Evolutionary conservation across 495 filamentous ascomycete species (phyloP).

Genomic region (Neurospora intermedia): DNA sequence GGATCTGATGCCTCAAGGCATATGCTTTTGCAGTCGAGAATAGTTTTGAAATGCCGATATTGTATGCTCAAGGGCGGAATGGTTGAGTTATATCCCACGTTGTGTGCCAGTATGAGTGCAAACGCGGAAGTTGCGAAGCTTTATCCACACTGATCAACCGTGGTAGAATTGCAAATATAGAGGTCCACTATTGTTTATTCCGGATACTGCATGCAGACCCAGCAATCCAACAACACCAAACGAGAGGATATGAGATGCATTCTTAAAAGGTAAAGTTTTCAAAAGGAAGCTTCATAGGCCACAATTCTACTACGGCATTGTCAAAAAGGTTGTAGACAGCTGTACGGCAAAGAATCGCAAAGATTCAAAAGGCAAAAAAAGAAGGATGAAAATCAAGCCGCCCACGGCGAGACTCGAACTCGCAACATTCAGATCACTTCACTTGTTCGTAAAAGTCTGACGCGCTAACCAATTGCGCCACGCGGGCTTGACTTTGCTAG

Average conservation of each 20-base stretch:
- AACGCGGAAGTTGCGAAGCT: neutral
- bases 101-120: too few relatives aligned
- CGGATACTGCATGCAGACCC: neutral
- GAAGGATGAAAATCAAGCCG: neutral
- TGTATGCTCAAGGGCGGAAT: too few relatives aligned
- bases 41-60: too few relatives aligned
- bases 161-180: neutral
- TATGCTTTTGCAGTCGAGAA: too few relatives aligned
- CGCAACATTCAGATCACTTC: conserved; percentile 22
- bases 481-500: conserved; percentile 6
- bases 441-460: conserved; percentile 18
- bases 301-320: too few relatives aligned
- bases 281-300: too few relatives aligned
- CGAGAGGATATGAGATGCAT: neutral
- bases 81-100: too few relatives aligned
- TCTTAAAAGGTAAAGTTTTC: neutral
- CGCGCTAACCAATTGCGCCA: conserved; percentile 25
- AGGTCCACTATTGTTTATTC: neutral
- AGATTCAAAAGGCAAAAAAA: neutral
- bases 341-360: too few relatives aligned
- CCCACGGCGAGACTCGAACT: conserved; percentile 25
- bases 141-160: neutral
- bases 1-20: too few relatives aligned
- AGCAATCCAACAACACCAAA: neutral
- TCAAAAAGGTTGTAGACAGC: too few relatives aligned